Evolutionary conservation across 2,329 filamentous ascomycete species (phyloP), one percentile per base, ranked within the genome.

Genomic region (Xylaria multiplex): DNA sequence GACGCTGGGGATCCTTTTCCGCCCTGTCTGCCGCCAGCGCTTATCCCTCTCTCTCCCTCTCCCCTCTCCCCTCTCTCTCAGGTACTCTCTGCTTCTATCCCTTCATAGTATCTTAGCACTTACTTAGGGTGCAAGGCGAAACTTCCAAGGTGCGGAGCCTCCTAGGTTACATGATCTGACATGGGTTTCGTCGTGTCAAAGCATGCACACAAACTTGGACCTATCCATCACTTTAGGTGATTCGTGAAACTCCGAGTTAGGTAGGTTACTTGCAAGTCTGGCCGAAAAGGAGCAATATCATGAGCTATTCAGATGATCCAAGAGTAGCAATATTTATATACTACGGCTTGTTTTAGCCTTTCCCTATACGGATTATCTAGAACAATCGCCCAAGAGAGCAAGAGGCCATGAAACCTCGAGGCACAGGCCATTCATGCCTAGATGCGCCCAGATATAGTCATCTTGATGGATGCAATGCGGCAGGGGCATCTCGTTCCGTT

Each of bases 401-500:
- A 48, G 30, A 60, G 58, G 45, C 55, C 24, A 52, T 56, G 55
- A 57, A 45, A 57, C 19, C 42, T 58, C 52, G 32, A 63, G 55
- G 46, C 45, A 58, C 50, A 59, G 22, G 49, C 49, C 49, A 53
- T 64, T 40, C 37, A 37, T 63, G 55, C 55, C 50, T 50, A 67
- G 65, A 61, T 27, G 58, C 58, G 62, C 62, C 62, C 53, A 62
- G 59, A 57, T 35, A 60, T 46, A 50, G 53, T 58, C 50, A 58
- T 62, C 50, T 68, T 63, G 49, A 61, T 65, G 57, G 59, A 62
- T 68, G 66, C 66, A 66, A 65, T 68, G 62, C 66, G 59, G 59
- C 59, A 66, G 55, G 63, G 63, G 59, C 49, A 52, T 52, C 49
- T 65, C 65, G 67, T 69, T 67, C 67, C 67, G 67, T 69, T 62